A percentile compares a stretch with the other conserved stretches of the same genome.
Evolutionary conservation across 768 basidiomycete species (phyloP).

Genomic region (Suillus brevipes): DNA sequence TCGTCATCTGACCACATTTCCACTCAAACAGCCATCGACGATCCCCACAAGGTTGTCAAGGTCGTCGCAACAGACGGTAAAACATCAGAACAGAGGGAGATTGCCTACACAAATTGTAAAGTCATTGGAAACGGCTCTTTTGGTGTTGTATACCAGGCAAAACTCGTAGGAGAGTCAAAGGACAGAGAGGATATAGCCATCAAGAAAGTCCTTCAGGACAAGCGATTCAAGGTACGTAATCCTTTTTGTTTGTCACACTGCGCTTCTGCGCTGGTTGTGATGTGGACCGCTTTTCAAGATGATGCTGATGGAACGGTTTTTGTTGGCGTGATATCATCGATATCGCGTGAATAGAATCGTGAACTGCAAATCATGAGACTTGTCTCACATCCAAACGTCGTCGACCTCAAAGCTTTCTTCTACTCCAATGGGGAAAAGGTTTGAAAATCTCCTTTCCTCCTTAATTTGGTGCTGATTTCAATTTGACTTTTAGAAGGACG

Average conservation of each 20-base stretch:
- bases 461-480: conserved; percentile 12
- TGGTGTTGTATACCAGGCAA: conserved; percentile 97
- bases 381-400: conserved; percentile 95
- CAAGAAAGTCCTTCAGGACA: conserved; percentile 99
- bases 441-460: conserved; percentile 22
- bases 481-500: conserved; percentile 77
- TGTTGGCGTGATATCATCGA: conserved; percentile 1
- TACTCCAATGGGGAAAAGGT: conserved; percentile 99
- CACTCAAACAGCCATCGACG: conserved; percentile 71
- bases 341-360: conserved; percentile 69
- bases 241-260: conserved; percentile 13
- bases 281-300: background rate
- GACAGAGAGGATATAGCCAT: conserved; percentile 89
- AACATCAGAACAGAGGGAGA: conserved; percentile 81
- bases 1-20: conserved; percentile 25
- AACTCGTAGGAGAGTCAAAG: conserved; percentile 66
- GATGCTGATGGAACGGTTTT: conserved; percentile 14
- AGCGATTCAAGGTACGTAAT: conserved; percentile 93
- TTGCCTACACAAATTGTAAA: conserved; percentile 96
- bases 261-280: background rate
- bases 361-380: conserved; percentile 99
- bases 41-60: conserved; percentile 94
- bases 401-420: conserved; percentile 97
- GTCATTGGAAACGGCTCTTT: conserved; percentile 99
- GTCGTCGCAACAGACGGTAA: conserved; percentile 96